These are phyloP conservation scores for Rhodamnia rubescens DNA, from an alignment of 345 rosid genomes.

Conservation along the genomic window DNA sequence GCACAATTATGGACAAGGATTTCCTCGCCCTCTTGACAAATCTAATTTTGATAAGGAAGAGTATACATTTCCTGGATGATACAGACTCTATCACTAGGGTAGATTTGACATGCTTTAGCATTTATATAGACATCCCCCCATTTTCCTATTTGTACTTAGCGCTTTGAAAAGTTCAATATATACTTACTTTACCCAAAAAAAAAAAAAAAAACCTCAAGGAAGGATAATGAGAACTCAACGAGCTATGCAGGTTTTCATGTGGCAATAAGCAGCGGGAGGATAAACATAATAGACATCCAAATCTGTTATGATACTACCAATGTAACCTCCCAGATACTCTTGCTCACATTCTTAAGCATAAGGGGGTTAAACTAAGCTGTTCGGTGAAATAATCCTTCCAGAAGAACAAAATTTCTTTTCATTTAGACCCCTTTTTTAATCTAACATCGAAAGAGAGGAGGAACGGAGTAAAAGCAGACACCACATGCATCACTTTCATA, in stretches of 20 bases:
- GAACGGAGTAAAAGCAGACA: neutral
- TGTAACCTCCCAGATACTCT: neutral
- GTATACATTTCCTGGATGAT: neutral
- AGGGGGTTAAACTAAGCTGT: neutral
- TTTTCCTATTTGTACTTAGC: neutral
- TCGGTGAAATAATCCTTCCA: neutral
- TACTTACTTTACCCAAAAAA: too few relatives aligned
- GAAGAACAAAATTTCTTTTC: neutral
- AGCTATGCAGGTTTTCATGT: neutral
- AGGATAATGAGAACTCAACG: neutral
- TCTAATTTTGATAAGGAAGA: neutral
- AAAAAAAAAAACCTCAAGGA: neutral
- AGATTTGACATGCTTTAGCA: neutral
- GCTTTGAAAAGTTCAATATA: too few relatives aligned
- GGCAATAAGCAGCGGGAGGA: neutral
- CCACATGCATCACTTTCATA: constrained; percentile 1
- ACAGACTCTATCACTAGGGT: neutral
- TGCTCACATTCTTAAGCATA: neutral
- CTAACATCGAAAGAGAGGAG: neutral
- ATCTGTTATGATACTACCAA: neutral
- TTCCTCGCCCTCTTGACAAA: neutral
- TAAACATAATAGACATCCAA: neutral
- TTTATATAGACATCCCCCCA: neutral
- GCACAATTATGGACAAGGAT: neutral
- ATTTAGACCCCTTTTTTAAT: neutral